Conservation (phyloP, 139 green algal species). For the Chlorella vulgaris region DNA sequence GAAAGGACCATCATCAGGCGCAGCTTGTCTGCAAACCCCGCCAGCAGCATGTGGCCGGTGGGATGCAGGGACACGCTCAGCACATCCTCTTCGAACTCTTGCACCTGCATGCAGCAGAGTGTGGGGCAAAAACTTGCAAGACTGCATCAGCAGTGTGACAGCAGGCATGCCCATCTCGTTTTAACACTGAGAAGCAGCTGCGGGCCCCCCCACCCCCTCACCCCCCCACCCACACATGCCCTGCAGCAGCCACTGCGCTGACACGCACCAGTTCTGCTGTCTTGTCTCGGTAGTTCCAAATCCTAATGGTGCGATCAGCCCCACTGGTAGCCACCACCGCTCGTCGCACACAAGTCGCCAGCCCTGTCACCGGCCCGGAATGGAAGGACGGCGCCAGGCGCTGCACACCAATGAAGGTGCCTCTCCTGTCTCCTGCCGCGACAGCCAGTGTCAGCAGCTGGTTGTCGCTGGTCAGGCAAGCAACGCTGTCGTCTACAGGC, state of each 20-base stretch:
- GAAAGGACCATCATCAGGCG: conserved; percentile 88
- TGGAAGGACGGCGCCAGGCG: conserved; percentile 55
- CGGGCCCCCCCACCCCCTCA: too few relatives aligned
- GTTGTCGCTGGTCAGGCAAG: conserved; percentile 67
- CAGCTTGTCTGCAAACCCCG: conserved; percentile 92
- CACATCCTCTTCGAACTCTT: conserved; percentile 37
- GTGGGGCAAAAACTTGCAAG: too few relatives aligned
- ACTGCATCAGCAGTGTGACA: too few relatives aligned
- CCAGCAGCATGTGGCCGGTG: conserved; percentile 71
- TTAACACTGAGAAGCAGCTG: too few relatives aligned
- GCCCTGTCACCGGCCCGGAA: conserved; percentile 59
- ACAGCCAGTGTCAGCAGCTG: conserved; percentile 45
- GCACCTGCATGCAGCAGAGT: conserved; percentile 15
- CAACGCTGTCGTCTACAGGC: conserved; percentile 79
- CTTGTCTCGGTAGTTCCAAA: conserved; percentile 90
- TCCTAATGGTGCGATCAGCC: conserved; percentile 72
- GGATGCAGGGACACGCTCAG: conserved; percentile 85
- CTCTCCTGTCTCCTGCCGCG: conserved; percentile 73
- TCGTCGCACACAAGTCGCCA: conserved; percentile 83
- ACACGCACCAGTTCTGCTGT: conserved; percentile 46
- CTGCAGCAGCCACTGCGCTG: too few relatives aligned
- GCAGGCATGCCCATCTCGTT: too few relatives aligned
- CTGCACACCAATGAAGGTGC: conserved; percentile 30
- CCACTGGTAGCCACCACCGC: conserved; percentile 79
- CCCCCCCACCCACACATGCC: too few relatives aligned